These are phyloP conservation scores for Hortiboletus flavorubellus DNA, from an alignment of 768 basidiomycete species.

Conservation along the genomic window DNA sequence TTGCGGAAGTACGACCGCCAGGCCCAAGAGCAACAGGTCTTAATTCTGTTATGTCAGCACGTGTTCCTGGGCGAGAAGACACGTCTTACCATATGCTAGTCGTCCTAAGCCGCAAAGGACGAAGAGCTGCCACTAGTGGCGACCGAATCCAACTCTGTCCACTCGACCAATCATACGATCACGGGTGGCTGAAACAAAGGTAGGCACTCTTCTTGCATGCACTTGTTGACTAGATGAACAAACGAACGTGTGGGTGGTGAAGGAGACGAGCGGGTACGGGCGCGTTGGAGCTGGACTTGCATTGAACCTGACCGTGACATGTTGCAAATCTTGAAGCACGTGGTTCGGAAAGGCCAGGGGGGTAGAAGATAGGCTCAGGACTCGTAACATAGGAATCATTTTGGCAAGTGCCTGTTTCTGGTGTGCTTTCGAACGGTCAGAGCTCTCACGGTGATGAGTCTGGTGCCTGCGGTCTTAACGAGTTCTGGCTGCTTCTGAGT, in stretches of 20 bases:
- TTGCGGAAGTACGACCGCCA: constrained; percentile 45
- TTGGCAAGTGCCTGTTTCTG: too few relatives aligned
- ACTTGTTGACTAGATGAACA: constrained; percentile 39
- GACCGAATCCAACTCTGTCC: constrained; percentile 46
- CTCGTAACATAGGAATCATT: too few relatives aligned
- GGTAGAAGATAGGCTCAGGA: too few relatives aligned
- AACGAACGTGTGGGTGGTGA: background rate
- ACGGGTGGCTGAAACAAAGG: background rate
- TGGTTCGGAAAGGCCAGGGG: too few relatives aligned
- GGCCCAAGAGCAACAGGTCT: constrained; percentile 44
- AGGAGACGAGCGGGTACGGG: background rate
- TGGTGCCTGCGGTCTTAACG: too few relatives aligned
- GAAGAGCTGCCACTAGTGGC: constrained; percentile 49
- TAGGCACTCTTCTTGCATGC: constrained; percentile 44
- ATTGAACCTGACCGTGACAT: constrained; percentile 67
- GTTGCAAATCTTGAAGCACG: too few relatives aligned
- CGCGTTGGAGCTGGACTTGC: constrained; percentile 26
- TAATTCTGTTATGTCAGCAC: constrained; percentile 2
- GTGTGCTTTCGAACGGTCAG: too few relatives aligned
- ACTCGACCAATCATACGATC: background rate
- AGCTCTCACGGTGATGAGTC: too few relatives aligned
- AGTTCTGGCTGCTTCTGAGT: too few relatives aligned
- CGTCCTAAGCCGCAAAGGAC: constrained; percentile 46
- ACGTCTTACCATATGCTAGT: constrained; percentile 45
- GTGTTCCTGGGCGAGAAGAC: constrained; percentile 18